Conservation (phyloP, 2,329 filamentous ascomycete genomes). For the Plectosphaerella plurivora region DNA sequence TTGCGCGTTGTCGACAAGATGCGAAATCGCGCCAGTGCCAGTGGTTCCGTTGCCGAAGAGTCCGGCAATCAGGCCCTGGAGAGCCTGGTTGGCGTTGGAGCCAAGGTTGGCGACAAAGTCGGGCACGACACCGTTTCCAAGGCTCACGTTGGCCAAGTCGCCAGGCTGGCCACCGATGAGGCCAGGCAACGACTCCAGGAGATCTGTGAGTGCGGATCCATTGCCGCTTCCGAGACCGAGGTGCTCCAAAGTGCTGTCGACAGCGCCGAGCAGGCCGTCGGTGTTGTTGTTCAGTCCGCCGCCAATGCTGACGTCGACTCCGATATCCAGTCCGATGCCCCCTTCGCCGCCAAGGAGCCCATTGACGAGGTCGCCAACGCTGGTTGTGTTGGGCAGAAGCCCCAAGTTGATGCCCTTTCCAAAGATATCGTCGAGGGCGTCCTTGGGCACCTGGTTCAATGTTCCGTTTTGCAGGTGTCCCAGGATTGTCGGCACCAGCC, state of each 20-base stretch:
- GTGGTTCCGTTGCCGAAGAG: background rate
- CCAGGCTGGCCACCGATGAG: background rate
- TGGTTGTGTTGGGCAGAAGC: too few species aligned
- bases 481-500: background rate
- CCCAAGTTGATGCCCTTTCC: background rate
- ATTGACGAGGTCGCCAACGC: too few species aligned
- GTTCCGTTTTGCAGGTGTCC: background rate
- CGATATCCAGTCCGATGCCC: too few species aligned
- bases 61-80: background rate
- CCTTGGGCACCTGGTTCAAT: background rate
- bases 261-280: background rate
- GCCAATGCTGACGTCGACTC: background rate
- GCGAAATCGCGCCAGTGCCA: background rate
- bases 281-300: background rate
- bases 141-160: background rate
- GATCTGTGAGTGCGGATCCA: background rate
- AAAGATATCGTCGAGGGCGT: background rate
- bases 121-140: background rate
- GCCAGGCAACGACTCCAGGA: background rate
- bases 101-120: background rate
- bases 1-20: background rate
- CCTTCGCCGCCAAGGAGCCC: too few species aligned
- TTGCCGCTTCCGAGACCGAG: background rate
- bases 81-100: background rate
- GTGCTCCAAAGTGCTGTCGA: background rate